A percentile compares a stretch with the other conserved stretches of the same genome.
Conservation (phyloP, 2,329 filamentous ascomycete species). For the Didymella lethalis region DNA sequence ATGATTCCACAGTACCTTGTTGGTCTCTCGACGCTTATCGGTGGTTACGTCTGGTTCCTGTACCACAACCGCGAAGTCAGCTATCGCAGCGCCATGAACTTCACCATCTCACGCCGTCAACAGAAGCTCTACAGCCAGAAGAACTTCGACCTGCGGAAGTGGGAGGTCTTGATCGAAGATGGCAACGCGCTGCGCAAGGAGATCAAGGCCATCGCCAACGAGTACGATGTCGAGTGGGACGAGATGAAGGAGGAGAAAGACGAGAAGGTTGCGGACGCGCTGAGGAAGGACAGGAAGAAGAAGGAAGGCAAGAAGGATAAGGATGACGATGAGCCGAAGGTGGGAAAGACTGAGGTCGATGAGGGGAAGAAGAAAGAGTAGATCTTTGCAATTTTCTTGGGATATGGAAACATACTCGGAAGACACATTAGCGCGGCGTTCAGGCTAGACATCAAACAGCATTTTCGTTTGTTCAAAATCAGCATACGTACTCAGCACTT, state of each 20-base stretch:
- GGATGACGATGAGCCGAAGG: slow-evolving; percentile 31
- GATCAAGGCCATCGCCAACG: slow-evolving; percentile 79
- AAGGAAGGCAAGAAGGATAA: slow-evolving; percentile 50
- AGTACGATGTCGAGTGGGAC: slow-evolving; percentile 93
- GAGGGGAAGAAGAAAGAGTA: slow-evolving; percentile 3
- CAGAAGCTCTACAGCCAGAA: slow-evolving; percentile 75
- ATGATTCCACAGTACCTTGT: slow-evolving; percentile 69
- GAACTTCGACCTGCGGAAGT: slow-evolving; percentile 77
- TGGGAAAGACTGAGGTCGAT: slow-evolving; percentile 15
- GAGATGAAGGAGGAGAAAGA: slow-evolving; percentile 75
- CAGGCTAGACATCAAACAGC: slow-evolving; percentile 6
- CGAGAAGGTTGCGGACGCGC: slow-evolving; percentile 63
- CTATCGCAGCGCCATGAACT: slow-evolving; percentile 85
- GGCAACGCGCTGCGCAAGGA: slow-evolving; percentile 79
- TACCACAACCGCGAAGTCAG: slow-evolving; percentile 90
- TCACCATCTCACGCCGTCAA: slow-evolving; percentile 83
- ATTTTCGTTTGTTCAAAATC: slow-evolving; percentile 1
- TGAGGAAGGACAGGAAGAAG: slow-evolving; percentile 59
- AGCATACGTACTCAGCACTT: no score
- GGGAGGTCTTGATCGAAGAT: slow-evolving; percentile 82
- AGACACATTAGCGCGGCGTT: slow-evolving; percentile 20
- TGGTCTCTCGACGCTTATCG: slow-evolving; percentile 84
- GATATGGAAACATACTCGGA: background rate
- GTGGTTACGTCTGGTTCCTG: slow-evolving; percentile 91
- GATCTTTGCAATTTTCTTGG: background rate